Evolutionary conservation across 2,329 filamentous ascomycete genomes (phyloP).

Genomic region (Talaromyces sp.): DNA sequence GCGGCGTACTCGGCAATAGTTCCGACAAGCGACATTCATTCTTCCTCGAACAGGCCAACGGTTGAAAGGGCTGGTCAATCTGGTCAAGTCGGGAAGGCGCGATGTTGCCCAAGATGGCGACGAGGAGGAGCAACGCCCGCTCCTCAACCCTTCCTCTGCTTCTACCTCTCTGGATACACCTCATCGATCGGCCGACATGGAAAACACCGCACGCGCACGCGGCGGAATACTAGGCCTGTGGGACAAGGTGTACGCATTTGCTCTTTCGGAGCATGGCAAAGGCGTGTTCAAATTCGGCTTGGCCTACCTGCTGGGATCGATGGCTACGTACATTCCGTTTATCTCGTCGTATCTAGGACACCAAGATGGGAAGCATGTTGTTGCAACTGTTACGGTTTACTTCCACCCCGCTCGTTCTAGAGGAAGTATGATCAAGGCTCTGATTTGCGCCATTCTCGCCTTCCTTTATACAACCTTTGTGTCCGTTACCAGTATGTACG

Average conservation of each 20-base stretch:
- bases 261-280: constrained; percentile 68
- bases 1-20: constrained; percentile 40
- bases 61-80: constrained; percentile 72
- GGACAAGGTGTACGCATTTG: constrained; percentile 55
- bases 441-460: constrained; percentile 70
- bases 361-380: constrained; percentile 89
- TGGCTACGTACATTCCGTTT: constrained; percentile 76
- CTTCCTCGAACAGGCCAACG: constrained; percentile 83
- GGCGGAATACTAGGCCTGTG: constrained; percentile 35
- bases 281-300: constrained; percentile 87
- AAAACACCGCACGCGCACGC: constrained; percentile 23
- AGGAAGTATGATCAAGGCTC: constrained; percentile 86
- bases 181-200: constrained; percentile 18
- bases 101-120: constrained; percentile 35
- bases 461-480: constrained; percentile 75
- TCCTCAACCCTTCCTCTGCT: constrained; percentile 24
- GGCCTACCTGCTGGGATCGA: constrained; percentile 80
- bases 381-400: constrained; percentile 90
- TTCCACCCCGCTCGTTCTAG: constrained; percentile 85
- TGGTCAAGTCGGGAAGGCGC: constrained; percentile 68
- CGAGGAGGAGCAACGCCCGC: constrained; percentile 39
- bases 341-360: constrained; percentile 72
- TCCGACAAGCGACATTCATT: constrained; percentile 83
- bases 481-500: constrained; percentile 81
- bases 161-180: background rate